Conservation (phyloP, 148 eudicot species). For the Rhododendron kiyosumense region DNA sequence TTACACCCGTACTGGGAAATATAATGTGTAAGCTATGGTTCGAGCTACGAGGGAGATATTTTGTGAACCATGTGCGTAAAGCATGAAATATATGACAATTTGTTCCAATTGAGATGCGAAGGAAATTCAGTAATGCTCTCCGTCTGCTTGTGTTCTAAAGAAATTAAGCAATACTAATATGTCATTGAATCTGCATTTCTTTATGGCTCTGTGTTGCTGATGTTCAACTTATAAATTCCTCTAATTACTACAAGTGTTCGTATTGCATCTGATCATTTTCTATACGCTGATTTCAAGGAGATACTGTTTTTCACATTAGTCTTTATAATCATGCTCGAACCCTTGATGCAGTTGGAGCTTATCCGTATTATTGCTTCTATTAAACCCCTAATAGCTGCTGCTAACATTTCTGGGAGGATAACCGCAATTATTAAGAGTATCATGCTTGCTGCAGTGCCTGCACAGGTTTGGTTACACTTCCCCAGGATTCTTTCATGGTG, state of each 20-base stretch:
- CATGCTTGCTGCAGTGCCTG: constrained; percentile 47
- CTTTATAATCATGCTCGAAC: constrained; percentile 5
- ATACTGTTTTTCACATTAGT: background rate
- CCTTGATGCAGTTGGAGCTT: constrained; percentile 70
- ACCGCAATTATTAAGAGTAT: constrained; percentile 43
- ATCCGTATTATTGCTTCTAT: constrained; percentile 63
- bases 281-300: background rate
- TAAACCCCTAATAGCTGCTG: constrained; percentile 76
- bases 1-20: background rate
- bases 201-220: background rate
- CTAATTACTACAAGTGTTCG: background rate
- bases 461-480: constrained; percentile 39
- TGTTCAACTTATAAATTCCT: background rate
- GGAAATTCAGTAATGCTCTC: background rate
- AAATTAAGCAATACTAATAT: background rate
- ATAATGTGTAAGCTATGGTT: background rate
- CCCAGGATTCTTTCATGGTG: background rate
- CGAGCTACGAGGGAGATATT: background rate
- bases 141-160: background rate
- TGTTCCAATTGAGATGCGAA: background rate
- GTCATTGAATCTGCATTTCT: background rate
- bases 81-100: background rate
- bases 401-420: constrained; percentile 64
- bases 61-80: background rate
- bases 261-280: background rate